Evolutionary conservation across 768 basidiomycete species (phyloP).

Genomic region (Coprinopsis sp.): DNA sequence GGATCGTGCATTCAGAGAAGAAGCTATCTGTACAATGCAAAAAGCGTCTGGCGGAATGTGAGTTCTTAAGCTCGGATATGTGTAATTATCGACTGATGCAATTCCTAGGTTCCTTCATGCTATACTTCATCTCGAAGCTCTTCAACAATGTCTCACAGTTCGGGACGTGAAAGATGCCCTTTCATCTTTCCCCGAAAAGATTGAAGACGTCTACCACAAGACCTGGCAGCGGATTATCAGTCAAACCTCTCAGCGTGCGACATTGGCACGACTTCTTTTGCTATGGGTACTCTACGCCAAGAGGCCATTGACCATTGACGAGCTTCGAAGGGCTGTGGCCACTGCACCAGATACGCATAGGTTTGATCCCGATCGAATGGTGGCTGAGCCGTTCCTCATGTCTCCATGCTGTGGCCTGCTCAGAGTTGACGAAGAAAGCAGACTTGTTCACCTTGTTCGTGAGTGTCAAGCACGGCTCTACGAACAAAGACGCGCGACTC

Average conservation of each 20-base stretch:
- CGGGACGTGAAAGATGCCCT: background rate
- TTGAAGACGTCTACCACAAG: background rate
- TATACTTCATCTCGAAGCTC: background rate
- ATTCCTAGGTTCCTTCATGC: background rate
- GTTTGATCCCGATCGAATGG: background rate
- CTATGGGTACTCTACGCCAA: constrained; percentile 1
- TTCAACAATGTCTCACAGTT: background rate
- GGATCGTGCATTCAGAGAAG: too few relatives aligned
- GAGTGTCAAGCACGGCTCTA: background rate
- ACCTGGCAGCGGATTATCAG: background rate
- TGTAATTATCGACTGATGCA: too few relatives aligned
- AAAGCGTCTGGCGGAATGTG: too few relatives aligned
- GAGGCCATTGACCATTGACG: background rate
- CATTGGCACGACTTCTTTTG: background rate
- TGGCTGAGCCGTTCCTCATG: background rate
- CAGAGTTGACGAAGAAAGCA: background rate
- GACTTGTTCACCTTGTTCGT: background rate
- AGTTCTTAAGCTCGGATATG: too few relatives aligned
- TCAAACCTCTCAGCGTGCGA: background rate
- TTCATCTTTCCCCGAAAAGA: background rate
- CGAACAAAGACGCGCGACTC: background rate
- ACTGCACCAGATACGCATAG: background rate
- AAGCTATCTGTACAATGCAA: too few relatives aligned
- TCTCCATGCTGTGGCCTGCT: background rate
- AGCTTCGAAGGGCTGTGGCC: background rate